These are phyloP conservation scores for Trichomonascaceae sp. DNA, from an alignment of 1,139 yeast genomes.

Conservation along the genomic window DNA sequence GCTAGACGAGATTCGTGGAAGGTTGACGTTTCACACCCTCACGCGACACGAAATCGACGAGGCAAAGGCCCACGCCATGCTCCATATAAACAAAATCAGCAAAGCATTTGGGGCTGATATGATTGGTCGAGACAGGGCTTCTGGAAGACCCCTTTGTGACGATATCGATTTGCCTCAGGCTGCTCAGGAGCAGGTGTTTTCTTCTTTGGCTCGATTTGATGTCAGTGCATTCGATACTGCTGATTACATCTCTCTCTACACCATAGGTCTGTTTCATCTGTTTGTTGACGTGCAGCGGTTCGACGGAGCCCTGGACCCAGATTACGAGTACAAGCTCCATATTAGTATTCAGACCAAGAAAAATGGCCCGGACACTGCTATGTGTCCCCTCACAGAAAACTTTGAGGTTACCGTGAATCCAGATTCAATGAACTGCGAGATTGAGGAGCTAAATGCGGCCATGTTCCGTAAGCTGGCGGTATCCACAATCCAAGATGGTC, in stretches of 20 bases:
- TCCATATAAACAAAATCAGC: conserved; percentile 50
- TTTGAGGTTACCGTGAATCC: conserved; percentile 59
- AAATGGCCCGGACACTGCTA: not conserved
- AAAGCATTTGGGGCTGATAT: conserved; percentile 56
- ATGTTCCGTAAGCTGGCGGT: conserved; percentile 67
- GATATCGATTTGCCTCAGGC: not conserved
- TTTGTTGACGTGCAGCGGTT: not conserved
- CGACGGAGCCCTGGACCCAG: not conserved
- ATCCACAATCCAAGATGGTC: conserved; percentile 28
- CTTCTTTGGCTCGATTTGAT: conserved; percentile 36
- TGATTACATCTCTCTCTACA: not conserved
- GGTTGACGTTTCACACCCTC: conserved; percentile 41
- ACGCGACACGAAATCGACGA: conserved; percentile 45
- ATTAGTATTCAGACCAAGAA: not conserved
- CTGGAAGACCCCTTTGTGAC: conserved; percentile 30
- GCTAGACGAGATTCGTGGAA: conserved; percentile 51
- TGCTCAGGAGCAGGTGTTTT: conserved; percentile 39
- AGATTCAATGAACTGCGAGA: conserved; percentile 36
- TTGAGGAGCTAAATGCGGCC: conserved; percentile 56
- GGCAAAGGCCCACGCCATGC: conserved; percentile 48
- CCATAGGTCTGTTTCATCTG: not conserved
- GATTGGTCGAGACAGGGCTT: conserved; percentile 56
- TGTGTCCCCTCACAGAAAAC: conserved; percentile 49
- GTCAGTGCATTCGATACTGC: not conserved
- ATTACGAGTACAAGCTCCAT: not conserved